phyloP scores from a whole-genome alignment of 495 filamentous ascomycete species.

The Ramalina peruviana region DNA sequence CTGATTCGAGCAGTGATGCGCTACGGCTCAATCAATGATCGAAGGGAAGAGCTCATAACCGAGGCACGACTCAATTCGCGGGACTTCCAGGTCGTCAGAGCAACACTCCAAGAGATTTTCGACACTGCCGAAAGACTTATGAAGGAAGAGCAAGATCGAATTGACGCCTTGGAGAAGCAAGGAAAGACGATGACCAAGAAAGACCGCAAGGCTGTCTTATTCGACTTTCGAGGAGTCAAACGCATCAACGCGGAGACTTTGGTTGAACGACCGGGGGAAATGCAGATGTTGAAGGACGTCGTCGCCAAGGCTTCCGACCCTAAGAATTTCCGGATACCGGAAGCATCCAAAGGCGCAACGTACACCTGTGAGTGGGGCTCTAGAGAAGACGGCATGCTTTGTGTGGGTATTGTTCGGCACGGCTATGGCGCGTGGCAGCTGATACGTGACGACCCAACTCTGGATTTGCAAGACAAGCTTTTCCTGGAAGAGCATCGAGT shows the following conservation, averaged over 20 bases:
- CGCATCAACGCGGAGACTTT: slow-evolving; percentile 92
- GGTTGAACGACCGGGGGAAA: slow-evolving; percentile 73
- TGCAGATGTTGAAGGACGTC: slow-evolving; percentile 67
- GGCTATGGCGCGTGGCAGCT: slow-evolving; percentile 88
- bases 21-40: slow-evolving; percentile 77
- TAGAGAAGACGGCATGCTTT: slow-evolving; percentile 92
- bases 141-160: slow-evolving; percentile 47
- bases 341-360: slow-evolving; percentile 74
- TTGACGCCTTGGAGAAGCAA: slow-evolving; percentile 48
- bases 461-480: slow-evolving; percentile 80
- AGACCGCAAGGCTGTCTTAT: slow-evolving; percentile 88
- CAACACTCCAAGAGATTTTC: slow-evolving; percentile 58
- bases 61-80: slow-evolving; percentile 72
- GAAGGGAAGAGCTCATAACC: slow-evolving; percentile 68
- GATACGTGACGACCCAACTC: slow-evolving; percentile 82
- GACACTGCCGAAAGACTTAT: slow-evolving; percentile 53
- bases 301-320: slow-evolving; percentile 48
- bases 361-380: slow-evolving; percentile 86
- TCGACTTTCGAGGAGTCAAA: slow-evolving; percentile 82
- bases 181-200: slow-evolving; percentile 80
- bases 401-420: slow-evolving; percentile 80
- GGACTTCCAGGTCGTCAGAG: slow-evolving; percentile 60
- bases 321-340: slow-evolving; percentile 69
- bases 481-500: slow-evolving; percentile 97
- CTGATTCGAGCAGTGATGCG: slow-evolving; percentile 76